Percentiles rank a stretch among this genome's conserved stretches.
Evolutionary conservation across 2,329 filamentous ascomycete species (phyloP).

Genomic region (Monilinia fructigena): DNA sequence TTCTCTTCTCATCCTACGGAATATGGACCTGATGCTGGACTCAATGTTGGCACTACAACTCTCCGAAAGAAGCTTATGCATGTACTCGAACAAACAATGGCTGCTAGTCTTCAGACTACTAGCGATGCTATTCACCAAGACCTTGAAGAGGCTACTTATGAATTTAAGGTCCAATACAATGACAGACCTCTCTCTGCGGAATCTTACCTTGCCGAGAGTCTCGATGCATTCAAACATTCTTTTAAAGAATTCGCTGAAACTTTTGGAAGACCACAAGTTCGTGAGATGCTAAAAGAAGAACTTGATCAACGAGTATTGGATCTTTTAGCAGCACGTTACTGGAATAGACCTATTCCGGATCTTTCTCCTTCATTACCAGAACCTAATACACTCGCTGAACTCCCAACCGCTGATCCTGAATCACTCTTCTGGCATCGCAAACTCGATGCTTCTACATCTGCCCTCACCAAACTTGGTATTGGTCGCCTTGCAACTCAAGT

Average conservation of each 20-base stretch:
- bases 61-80: slow-evolving; percentile 96
- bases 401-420: slow-evolving; percentile 82
- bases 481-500: slow-evolving; percentile 90
- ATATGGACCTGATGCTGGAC: slow-evolving; percentile 70
- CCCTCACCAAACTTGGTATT: slow-evolving; percentile 90
- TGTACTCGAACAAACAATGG: slow-evolving; percentile 96
- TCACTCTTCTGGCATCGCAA: slow-evolving; percentile 92
- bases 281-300: slow-evolving; percentile 84
- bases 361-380: slow-evolving; percentile 66
- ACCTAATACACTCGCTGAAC: slow-evolving; percentile 68
- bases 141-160: slow-evolving; percentile 93
- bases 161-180: slow-evolving; percentile 99
- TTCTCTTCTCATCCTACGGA: slow-evolving; percentile 81
- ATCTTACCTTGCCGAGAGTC: slow-evolving; percentile 90
- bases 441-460: slow-evolving; percentile 85
- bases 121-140: slow-evolving; percentile 92
- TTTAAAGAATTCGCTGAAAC: slow-evolving; percentile 91
- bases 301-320: slow-evolving; percentile 94
- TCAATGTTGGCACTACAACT: slow-evolving; percentile 79
- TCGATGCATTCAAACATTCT: slow-evolving; percentile 95
- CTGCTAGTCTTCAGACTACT: slow-evolving; percentile 81
- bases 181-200: slow-evolving; percentile 92
- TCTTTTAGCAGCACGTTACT: slow-evolving; percentile 87
- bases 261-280: slow-evolving; percentile 87
- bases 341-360: slow-evolving; percentile 93